A percentile compares a stretch with the other conserved stretches of the same genome.
Conservation (phyloP, 257 asterid species). For the Euphrasia confusa region DNA sequence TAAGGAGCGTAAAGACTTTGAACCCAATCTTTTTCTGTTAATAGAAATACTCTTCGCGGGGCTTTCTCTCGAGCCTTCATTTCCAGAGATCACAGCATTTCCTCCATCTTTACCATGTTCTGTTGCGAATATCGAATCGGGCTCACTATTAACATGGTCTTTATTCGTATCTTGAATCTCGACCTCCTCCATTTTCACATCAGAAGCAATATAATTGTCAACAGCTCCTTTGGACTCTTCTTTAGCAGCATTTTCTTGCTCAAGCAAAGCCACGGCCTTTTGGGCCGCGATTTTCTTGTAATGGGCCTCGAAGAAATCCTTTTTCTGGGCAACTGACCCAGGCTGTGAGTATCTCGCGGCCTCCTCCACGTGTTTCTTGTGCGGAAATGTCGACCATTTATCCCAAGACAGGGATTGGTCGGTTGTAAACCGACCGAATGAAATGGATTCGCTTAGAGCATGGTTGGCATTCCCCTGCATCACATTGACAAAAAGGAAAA, state of each 20-base stretch:
- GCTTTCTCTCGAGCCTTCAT: conserved; percentile 16
- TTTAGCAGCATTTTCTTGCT: conserved; percentile 42
- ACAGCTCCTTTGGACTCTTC: conserved; percentile 19
- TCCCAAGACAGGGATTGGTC: conserved; percentile 78
- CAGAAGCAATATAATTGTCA: not conserved
- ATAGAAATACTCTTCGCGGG: conserved; percentile 6
- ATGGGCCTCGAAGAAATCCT: conserved; percentile 98
- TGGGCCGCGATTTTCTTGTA: conserved; percentile 87
- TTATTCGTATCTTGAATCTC: conserved; percentile 17
- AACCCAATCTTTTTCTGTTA: conserved; percentile 7
- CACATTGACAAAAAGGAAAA: not conserved
- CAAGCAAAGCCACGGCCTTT: conserved; percentile 69
- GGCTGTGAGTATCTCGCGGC: conserved; percentile 79
- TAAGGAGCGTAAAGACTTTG: conserved; percentile 32
- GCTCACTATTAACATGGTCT: not conserved
- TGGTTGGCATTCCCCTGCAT: conserved; percentile 64
- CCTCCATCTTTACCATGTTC: conserved; percentile 25
- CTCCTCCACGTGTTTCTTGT: conserved; percentile 84
- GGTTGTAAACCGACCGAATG: conserved; percentile 72
- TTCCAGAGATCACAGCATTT: conserved; percentile 20
- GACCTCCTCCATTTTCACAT: conserved; percentile 22
- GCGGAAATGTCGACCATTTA: conserved; percentile 85
- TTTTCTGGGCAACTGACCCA: conserved; percentile 92
- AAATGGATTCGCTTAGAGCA: conserved; percentile 75
- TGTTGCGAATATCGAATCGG: not conserved